Evolutionary conservation across 768 basidiomycete genomes (phyloP), one percentile per base, ranked within the genome.

Genomic region (Collybia mongolica): DNA sequence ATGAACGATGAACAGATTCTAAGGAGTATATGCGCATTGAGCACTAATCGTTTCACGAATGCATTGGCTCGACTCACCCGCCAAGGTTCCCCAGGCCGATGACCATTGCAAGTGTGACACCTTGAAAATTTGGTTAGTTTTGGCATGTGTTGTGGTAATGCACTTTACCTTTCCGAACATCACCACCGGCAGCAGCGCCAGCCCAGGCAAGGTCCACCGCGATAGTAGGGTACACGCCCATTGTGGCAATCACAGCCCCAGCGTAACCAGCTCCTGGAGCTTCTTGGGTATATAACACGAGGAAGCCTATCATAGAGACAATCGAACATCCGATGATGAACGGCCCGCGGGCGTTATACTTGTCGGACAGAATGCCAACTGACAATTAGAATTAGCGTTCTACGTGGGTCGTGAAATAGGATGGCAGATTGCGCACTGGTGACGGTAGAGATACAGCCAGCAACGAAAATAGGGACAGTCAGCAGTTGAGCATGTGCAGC

Each of bases 41-140:
- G 18, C 1, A 6, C 5, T 29, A 37, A 40, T 23, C 9, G 8
- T 24, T 7, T 29, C 26, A 44, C 32, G 24, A 15, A 35, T 14
- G 14, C 5, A 32, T 14, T 32, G 23, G 23, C 3, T 15, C 3
- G 38, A 55, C 61, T 48, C 28, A 66, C 69, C 71, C 73, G 49
- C 81, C 81, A 8, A 83, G 63, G 51, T 84, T 84, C 18, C 78
- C 81, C 8, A 78, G 35, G 22, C 79, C 79, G 45, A 79, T 74
- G 15, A 83, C 73, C 68, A 80, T 72, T 4, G 77, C 83, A 29
- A 83, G 53, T 11, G 72, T 70, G 11, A 82, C 65, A 52, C 66
- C 60, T 60, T 15, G 41, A 32, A 32, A 5, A 36, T 38, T 38
- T 23, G n/a, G 26, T 2, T 2, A 29, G 24, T n/a, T 14, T 38